Conservation (phyloP, 176 grass and related monocot genomes). For the Musa itinerans region DNA sequence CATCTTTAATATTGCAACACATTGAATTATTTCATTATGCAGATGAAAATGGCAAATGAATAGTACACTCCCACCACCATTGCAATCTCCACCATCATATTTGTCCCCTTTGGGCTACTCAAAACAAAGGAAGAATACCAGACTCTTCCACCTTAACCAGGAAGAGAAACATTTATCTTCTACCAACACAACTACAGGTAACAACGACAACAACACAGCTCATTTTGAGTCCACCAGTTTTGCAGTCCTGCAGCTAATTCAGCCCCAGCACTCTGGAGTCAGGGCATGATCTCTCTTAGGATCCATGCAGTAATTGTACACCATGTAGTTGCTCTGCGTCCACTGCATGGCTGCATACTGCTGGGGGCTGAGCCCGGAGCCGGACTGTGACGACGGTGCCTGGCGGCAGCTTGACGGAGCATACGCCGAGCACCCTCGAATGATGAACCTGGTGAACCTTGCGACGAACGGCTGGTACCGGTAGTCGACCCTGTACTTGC, state of each 20-base stretch:
- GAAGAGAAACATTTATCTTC: background rate
- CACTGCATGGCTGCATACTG: background rate
- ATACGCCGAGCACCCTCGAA: background rate
- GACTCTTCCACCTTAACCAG: background rate
- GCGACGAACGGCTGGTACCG: slow-evolving; percentile 10
- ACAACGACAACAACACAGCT: background rate
- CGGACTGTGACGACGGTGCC: background rate
- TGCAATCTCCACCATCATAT: too few relatives aligned
- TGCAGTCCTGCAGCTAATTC: background rate
- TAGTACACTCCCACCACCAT: background rate
- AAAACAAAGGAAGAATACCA: background rate
- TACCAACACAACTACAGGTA: background rate
- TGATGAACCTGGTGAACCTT: slow-evolving; percentile 9
- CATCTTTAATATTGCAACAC: background rate
- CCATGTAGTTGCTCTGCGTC: slow-evolving; percentile 12
- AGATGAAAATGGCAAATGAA: slow-evolving; percentile 8
- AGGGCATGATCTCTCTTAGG: background rate
- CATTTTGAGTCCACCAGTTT: background rate
- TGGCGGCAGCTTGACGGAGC: background rate
- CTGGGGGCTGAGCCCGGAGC: background rate
- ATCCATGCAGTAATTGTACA: slow-evolving; percentile 6
- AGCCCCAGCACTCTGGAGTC: background rate
- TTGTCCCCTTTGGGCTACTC: background rate
- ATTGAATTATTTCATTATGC: slow-evolving; percentile 9
- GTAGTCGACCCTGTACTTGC: slow-evolving; percentile 13